Evolutionary conservation across 768 basidiomycete species (phyloP), one percentile per base, ranked within the genome.

Genomic region (Fistulinella prunicolor): DNA sequence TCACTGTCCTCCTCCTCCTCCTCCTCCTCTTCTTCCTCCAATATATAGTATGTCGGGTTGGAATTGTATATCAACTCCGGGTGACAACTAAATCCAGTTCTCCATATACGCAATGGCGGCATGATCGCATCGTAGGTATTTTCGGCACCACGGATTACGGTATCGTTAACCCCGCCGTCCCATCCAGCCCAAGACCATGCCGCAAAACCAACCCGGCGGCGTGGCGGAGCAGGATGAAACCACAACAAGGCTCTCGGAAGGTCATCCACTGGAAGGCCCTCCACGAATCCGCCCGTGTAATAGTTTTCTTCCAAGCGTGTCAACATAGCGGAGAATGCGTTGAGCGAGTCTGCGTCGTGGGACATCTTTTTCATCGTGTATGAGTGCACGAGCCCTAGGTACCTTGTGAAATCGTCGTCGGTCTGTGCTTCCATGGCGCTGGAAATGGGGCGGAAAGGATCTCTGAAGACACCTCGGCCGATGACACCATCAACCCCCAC

Each of bases 141-240:
- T 4, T 24, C 17, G 4, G 32, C 19, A 20, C 29, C 54, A n/a
- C 3, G 0, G 6, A 39, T 30, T 5, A n/a, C n/a, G 6, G 13
- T 19, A 9, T 21, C 34, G 21, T 2, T 30, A 9, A 50, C 47
- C 9, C 0, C 24, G 4, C 48, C 50, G 2, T 52, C 46, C 50
- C 53, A 59, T 3, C 48, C 50, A 13, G 37, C 45, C 54, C 54
- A 55, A n/a, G 57, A 54, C 52, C 52, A 51, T 6, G 45, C 17
- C 0, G 41, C 38, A 24, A 47, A 59, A 2, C 20, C 46, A 9
- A 19, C 23, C 4, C 43, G 38, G 2, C 46, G 51, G 14, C 47
- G 52, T 8, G 49, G 44, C 13, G 14, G 23, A 16, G 2, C 16
- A 17, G 10, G n/a, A 23, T 51, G 49, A 20, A 38, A 34, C 57